Evolutionary conservation across 257 asterid genomes (phyloP).

Genomic region (Fraxinus cuspidata): DNA sequence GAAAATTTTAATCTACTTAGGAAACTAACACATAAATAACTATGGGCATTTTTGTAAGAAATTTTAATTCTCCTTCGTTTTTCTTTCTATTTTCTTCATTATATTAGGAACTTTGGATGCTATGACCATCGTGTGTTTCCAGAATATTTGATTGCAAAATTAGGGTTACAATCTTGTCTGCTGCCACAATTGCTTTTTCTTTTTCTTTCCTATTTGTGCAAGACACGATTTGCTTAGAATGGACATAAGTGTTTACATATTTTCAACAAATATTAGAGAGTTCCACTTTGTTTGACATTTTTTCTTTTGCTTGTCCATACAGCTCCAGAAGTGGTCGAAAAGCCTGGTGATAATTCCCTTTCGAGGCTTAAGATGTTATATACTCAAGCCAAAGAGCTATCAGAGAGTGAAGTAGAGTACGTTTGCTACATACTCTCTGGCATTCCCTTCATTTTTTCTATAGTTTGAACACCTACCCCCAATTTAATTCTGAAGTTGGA

Average conservation of each 20-base stretch:
- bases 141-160: not conserved
- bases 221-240: slow-evolving; percentile 8
- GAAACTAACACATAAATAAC: not conserved
- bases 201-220: not conserved
- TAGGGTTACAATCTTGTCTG: not conserved
- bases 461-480: slow-evolving; percentile 5
- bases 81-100: not conserved
- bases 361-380: slow-evolving; percentile 71
- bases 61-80: not conserved
- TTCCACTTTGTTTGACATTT: slow-evolving; percentile 15
- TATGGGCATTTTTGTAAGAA: not conserved
- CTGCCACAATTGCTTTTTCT: not conserved
- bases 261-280: slow-evolving; percentile 10
- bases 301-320: slow-evolving; percentile 30
- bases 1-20: not conserved
- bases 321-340: slow-evolving; percentile 91
- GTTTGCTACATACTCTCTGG: slow-evolving; percentile 18
- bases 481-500: not conserved
- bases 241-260: not conserved
- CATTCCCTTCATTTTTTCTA: not conserved
- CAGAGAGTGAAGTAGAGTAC: slow-evolving; percentile 79
- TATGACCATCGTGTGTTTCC: not conserved
- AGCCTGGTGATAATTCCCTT: slow-evolving; percentile 82
- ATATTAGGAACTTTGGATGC: not conserved
- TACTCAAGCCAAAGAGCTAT: slow-evolving; percentile 82